Evolutionary conservation across 2,329 filamentous ascomycete genomes (phyloP).

Genomic region (Ceratocystis smalleyi): DNA sequence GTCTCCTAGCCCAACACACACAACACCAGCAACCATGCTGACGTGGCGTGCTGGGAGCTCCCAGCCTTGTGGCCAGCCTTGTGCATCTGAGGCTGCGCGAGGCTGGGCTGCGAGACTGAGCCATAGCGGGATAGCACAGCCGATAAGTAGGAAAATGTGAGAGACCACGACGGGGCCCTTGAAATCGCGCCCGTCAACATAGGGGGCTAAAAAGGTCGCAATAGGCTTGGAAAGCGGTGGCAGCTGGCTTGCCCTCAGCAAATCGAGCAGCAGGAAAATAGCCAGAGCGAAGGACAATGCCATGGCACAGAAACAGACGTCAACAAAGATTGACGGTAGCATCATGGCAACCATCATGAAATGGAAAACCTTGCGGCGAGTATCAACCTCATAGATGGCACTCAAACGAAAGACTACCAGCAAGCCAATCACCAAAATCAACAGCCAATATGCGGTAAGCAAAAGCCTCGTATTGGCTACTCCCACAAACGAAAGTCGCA

Average conservation of each 20-base stretch:
- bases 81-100: slow-evolving; percentile 28
- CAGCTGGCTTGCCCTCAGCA: slow-evolving; percentile 79
- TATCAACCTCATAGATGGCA: slow-evolving; percentile 77
- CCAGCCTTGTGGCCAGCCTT: slow-evolving; percentile 42
- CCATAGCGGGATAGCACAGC: slow-evolving; percentile 91
- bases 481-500: slow-evolving; percentile 51
- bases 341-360: slow-evolving; percentile 98
- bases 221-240: slow-evolving; percentile 78
- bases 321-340: slow-evolving; percentile 69
- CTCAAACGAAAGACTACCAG: slow-evolving; percentile 60
- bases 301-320: slow-evolving; percentile 68
- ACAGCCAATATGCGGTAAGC: slow-evolving; percentile 57
- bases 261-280: slow-evolving; percentile 74
- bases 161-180: slow-evolving; percentile 88
- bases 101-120: slow-evolving; percentile 58
- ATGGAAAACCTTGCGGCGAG: slow-evolving; percentile 90
- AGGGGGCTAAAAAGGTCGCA: slow-evolving; percentile 75
- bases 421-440: slow-evolving; percentile 55
- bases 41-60: slow-evolving; percentile 58
- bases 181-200: slow-evolving; percentile 85
- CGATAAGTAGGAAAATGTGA: slow-evolving; percentile 88
- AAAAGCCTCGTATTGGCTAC: slow-evolving; percentile 68
- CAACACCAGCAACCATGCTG: slow-evolving; percentile 79
- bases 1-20: slow-evolving; percentile 91
- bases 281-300: slow-evolving; percentile 66